These are phyloP conservation scores for Solanum pennellii DNA, from an alignment of 257 asterid species.

Conservation along the genomic window DNA sequence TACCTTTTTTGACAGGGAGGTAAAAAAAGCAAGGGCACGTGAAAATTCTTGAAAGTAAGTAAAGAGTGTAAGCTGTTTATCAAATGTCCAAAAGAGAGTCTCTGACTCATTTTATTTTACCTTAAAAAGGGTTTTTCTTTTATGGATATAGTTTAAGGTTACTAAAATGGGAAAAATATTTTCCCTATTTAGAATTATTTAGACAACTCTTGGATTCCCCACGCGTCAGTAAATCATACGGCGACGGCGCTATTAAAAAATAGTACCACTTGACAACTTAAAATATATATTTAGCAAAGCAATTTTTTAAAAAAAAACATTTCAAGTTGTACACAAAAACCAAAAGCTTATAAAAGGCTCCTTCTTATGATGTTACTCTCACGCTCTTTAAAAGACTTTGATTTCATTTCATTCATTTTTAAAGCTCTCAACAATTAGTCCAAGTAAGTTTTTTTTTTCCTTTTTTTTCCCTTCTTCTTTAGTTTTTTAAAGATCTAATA, in stretches of 20 bases:
- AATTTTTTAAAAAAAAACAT: not conserved
- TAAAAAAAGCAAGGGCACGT: constrained; percentile 6
- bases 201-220: constrained; percentile 25
- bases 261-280: not conserved
- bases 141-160: constrained; percentile 14
- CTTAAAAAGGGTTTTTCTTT: not conserved
- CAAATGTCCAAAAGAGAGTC: not conserved
- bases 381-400: not conserved
- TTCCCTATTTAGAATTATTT: constrained; percentile 19
- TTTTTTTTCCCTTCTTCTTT: not conserved
- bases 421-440: not conserved
- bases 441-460: not conserved
- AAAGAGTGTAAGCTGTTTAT: not conserved
- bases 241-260: constrained; percentile 14
- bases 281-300: not conserved
- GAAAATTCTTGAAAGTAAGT: not conserved
- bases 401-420: not conserved
- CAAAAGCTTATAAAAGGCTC: constrained; percentile 5
- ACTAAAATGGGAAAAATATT: constrained; percentile 4
- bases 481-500: not conserved
- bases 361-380: not conserved
- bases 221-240: constrained; percentile 35
- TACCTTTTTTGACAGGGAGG: not conserved
- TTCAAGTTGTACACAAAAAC: not conserved
- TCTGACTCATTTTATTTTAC: not conserved